These are phyloP conservation scores for Clitocybe nebularis DNA, from an alignment of 1,284 basidiomycete species.

Conservation along the genomic window DNA sequence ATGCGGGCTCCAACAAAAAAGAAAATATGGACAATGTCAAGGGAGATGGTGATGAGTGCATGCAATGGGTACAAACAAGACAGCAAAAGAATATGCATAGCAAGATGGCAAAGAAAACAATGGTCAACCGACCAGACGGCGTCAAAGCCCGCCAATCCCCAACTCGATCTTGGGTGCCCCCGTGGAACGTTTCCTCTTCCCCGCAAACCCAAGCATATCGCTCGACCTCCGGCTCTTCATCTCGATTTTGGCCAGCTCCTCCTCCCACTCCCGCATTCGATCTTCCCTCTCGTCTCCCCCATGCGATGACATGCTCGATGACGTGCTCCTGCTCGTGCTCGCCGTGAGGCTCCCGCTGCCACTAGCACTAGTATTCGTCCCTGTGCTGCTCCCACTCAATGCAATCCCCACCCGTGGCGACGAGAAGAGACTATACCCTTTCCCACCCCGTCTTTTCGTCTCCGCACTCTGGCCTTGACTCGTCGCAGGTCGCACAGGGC, in stretches of 20 bases:
- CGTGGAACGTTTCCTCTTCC: slow-evolving; percentile 40
- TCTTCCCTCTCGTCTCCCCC: slow-evolving; percentile 30
- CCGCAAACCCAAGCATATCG: slow-evolving; percentile 54
- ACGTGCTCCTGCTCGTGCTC: slow-evolving; percentile 15
- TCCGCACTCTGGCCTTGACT: slow-evolving; percentile 18
- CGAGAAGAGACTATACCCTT: slow-evolving; percentile 14
- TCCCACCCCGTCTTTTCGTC: slow-evolving; percentile 16
- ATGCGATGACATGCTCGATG: slow-evolving; percentile 29
- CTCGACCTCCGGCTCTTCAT: slow-evolving; percentile 56
- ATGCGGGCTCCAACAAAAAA: slow-evolving; percentile 5
- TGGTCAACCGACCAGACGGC: slow-evolving; percentile 6
- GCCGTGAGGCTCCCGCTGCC: slow-evolving; percentile 16
- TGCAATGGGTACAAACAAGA: slow-evolving; percentile 1
- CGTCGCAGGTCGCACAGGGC: slow-evolving; percentile 24
- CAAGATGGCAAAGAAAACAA: background rate
- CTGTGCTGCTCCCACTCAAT: slow-evolving; percentile 27
- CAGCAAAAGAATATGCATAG: slow-evolving; percentile 1
- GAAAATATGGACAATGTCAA: slow-evolving; percentile 1
- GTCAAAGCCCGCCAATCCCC: slow-evolving; percentile 9
- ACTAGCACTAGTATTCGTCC: slow-evolving; percentile 32
- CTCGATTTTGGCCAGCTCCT: slow-evolving; percentile 71
- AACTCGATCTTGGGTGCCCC: slow-evolving; percentile 20
- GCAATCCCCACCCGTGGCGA: slow-evolving; percentile 22
- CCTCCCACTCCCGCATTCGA: slow-evolving; percentile 68
- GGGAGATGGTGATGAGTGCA: background rate